Evolutionary conservation across 192 early-diverging fungal genomes (phyloP).

Genomic region (Thoreauomyces humboldtii): DNA sequence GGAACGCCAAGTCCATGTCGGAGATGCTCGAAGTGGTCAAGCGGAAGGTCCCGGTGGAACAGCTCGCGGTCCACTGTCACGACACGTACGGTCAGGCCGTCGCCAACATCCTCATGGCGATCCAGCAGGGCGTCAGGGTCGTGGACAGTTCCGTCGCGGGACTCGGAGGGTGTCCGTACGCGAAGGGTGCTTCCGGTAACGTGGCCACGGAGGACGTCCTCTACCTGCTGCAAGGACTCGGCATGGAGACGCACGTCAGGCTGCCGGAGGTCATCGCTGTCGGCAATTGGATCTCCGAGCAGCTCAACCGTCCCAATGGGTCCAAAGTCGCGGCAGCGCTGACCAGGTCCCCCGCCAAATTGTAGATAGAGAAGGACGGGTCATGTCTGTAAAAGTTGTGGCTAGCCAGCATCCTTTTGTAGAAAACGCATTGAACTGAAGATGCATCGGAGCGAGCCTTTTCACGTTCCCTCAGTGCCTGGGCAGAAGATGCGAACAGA

Average conservation of each 20-base stretch:
- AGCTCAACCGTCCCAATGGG: constrained; percentile 67
- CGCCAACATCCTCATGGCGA: constrained; percentile 81
- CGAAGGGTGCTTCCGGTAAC: constrained; percentile 93
- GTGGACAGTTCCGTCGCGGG: constrained; percentile 94
- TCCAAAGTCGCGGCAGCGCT: constrained; percentile 46
- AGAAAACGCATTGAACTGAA: no score
- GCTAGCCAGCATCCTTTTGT: no score
- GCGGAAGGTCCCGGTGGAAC: constrained; percentile 67
- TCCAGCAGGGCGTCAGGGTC: constrained; percentile 82
- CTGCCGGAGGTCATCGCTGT: constrained; percentile 66
- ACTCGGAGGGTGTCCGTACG: constrained; percentile 94
- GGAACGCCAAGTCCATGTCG: constrained; percentile 52
- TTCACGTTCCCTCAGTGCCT: no score
- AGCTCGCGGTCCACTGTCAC: constrained; percentile 90
- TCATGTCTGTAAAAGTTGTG: no score
- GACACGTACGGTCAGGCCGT: constrained; percentile 97
- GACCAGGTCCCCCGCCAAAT: constrained; percentile 14
- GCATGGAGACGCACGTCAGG: constrained; percentile 78
- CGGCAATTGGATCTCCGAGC: constrained; percentile 87
- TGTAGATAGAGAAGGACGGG: not conserved
- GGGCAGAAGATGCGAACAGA: no score
- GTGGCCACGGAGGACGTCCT: constrained; percentile 96
- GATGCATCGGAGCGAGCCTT: no score
- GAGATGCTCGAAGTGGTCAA: constrained; percentile 70
- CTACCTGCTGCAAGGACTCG: constrained; percentile 84